Evolutionary conservation across 805 yeast species (phyloP).

Genomic region (Lipomyces sp.): DNA sequence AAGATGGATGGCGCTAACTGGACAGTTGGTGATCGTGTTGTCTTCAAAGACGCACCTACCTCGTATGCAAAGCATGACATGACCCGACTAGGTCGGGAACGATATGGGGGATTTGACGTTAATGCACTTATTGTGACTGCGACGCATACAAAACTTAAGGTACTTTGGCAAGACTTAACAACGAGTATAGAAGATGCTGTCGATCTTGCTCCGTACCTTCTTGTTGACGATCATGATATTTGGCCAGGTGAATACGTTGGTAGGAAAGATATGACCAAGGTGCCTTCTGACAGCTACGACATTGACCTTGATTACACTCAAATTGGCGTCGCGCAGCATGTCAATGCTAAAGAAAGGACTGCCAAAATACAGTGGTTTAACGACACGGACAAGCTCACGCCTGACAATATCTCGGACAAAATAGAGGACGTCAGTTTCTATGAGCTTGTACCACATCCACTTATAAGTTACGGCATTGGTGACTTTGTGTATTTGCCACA

Average conservation of each 20-base stretch:
- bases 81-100: slow-evolving; percentile 26
- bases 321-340: slow-evolving; percentile 34
- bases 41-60: slow-evolving; percentile 18
- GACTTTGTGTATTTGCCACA: slow-evolving; percentile 35
- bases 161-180: slow-evolving; percentile 34
- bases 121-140: slow-evolving; percentile 25
- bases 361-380: slow-evolving; percentile 36
- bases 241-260: slow-evolving; percentile 37
- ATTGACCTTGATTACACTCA: slow-evolving; percentile 26
- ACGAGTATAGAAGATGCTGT: slow-evolving; percentile 15
- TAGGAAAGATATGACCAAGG: slow-evolving; percentile 17
- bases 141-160: slow-evolving; percentile 29
- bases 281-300: slow-evolving; percentile 12
- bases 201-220: slow-evolving; percentile 29
- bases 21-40: slow-evolving; percentile 37
- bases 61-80: slow-evolving; percentile 20
- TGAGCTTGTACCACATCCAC: slow-evolving; percentile 34
- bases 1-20: slow-evolving; percentile 31
- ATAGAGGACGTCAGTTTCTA: slow-evolving; percentile 34
- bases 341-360: slow-evolving; percentile 29
- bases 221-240: slow-evolving; percentile 35
- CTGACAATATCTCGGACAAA: slow-evolving; percentile 25
- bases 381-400: slow-evolving; percentile 16
- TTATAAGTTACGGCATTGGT: slow-evolving; percentile 28
- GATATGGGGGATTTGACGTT: slow-evolving; percentile 35